Percentiles rank a stretch among this genome's conserved stretches.
These are phyloP conservation scores for Acanthochlamys bracteata DNA, from an alignment of 106 monocot genomes.

Conservation along the genomic window DNA sequence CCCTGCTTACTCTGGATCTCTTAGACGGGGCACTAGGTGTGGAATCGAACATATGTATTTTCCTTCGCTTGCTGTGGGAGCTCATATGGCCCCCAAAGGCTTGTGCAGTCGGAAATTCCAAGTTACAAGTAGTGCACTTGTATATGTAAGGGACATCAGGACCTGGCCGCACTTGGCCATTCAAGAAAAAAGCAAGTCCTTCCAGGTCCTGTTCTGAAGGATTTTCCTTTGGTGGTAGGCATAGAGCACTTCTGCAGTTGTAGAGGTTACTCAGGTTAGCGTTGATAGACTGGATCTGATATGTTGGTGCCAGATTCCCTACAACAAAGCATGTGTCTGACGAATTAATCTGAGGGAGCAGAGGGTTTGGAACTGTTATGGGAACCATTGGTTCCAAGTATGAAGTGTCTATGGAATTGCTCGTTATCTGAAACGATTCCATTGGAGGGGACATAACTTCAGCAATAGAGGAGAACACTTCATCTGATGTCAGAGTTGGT, in stretches of 20 bases:
- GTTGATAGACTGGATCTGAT: not conserved
- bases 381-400: not conserved
- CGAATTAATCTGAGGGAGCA: not conserved
- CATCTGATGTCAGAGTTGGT: not conserved
- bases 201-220: not conserved
- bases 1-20: not conserved
- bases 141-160: not conserved
- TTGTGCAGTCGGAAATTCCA: slow-evolving; percentile 3
- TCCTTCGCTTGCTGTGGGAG: slow-evolving; percentile 2
- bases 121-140: not conserved
- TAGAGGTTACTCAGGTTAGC: not conserved
- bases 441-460: not conserved
- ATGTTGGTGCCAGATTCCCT: not conserved
- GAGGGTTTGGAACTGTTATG: not conserved
- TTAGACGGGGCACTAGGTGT: not conserved
- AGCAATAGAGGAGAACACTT: not conserved
- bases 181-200: not conserved
- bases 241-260: too few relatives aligned
- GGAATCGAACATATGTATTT: not conserved
- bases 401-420: not conserved
- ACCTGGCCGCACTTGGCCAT: not conserved
- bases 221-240: not conserved
- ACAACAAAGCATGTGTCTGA: not conserved
- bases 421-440: not conserved
- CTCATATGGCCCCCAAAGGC: slow-evolving; percentile 4